phyloP scores from a whole-genome alignment of 129 eudicot genomes.

The Glebionis coronaria region DNA sequence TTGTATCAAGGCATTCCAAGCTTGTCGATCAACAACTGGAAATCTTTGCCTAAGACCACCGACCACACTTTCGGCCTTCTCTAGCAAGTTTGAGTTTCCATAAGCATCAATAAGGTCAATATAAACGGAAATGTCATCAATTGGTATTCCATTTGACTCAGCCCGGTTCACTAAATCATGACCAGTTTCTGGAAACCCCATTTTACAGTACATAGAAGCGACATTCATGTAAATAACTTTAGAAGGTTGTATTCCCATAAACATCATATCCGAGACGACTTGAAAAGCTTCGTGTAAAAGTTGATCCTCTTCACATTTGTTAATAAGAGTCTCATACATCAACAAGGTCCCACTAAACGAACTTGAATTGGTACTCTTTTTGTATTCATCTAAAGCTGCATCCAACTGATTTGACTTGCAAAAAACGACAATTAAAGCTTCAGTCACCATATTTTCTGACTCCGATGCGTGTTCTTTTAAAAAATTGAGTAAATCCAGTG shows the following conservation, averaged over 20 bases:
- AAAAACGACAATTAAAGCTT: conserved; percentile 57
- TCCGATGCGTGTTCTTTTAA: conserved; percentile 45
- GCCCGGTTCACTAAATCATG: conserved; percentile 55
- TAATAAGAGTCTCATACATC: conserved; percentile 70
- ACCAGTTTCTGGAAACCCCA: conserved; percentile 85
- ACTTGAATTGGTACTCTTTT: conserved; percentile 30
- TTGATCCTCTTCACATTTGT: conserved; percentile 51
- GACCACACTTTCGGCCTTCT: conserved; percentile 67
- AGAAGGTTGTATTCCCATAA: conserved; percentile 57
- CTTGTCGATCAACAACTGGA: conserved; percentile 53
- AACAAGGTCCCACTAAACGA: conserved; percentile 34
- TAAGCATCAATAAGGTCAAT: conserved; percentile 68
- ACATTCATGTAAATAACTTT: conserved; percentile 39
- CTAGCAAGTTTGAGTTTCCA: conserved; percentile 54
- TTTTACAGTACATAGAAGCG: conserved; percentile 51
- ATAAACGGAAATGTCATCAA: conserved; percentile 41
- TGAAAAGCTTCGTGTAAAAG: conserved; percentile 69
- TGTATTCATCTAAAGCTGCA: conserved; percentile 65
- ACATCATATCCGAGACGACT: conserved; percentile 66
- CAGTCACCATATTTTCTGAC: conserved; percentile 39
- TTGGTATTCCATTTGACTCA: conserved; percentile 35
- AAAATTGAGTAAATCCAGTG: conserved; percentile 54
- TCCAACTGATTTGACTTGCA: conserved; percentile 60
- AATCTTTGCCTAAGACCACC: conserved; percentile 51
- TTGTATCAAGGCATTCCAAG: conserved; percentile 69